Conservation (phyloP, 108 stramenopile genomes). For the Schizochytrium sp. region DNA sequence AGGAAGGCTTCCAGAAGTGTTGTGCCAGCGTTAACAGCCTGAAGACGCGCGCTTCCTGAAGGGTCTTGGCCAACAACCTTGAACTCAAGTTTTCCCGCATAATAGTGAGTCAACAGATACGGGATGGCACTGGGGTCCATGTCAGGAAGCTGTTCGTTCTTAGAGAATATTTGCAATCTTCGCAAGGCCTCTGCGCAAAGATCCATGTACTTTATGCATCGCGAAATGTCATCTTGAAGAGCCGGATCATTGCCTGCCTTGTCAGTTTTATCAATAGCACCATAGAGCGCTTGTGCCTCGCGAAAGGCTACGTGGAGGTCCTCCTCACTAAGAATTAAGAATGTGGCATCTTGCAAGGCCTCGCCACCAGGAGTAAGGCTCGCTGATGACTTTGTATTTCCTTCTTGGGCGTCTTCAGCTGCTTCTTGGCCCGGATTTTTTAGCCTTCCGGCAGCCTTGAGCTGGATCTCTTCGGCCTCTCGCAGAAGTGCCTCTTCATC, state of each 20-base stretch:
- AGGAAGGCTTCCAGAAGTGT: background rate
- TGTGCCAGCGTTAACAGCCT: background rate
- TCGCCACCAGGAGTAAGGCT: background rate
- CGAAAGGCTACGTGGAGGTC: slow-evolving; percentile 18
- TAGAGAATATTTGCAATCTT: slow-evolving; percentile 4
- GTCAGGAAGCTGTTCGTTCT: slow-evolving; percentile 53
- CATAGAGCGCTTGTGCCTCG: background rate
- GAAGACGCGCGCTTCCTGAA: background rate
- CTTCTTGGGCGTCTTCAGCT: background rate
- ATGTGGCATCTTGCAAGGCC: background rate
- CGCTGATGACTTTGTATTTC: background rate
- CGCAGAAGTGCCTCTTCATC: background rate
- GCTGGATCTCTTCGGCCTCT: slow-evolving; percentile 32
- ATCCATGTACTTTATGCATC: slow-evolving; percentile 1
- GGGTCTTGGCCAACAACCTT: background rate
- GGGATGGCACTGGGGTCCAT: slow-evolving; percentile 37
- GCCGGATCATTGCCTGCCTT: slow-evolving; percentile 13
- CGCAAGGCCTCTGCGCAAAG: background rate
- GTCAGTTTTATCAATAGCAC: background rate
- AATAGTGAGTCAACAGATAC: slow-evolving; percentile 31
- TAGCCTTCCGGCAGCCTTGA: slow-evolving; percentile 16
- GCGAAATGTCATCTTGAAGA: slow-evolving; percentile 49
- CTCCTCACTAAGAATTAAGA: background rate
- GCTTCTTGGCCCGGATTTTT: background rate
- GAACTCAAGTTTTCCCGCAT: background rate